Evolutionary conservation across 2,329 filamentous ascomycete genomes (phyloP), one percentile per base, ranked within the genome.

Genomic region (Pseudocercospora vitis): DNA sequence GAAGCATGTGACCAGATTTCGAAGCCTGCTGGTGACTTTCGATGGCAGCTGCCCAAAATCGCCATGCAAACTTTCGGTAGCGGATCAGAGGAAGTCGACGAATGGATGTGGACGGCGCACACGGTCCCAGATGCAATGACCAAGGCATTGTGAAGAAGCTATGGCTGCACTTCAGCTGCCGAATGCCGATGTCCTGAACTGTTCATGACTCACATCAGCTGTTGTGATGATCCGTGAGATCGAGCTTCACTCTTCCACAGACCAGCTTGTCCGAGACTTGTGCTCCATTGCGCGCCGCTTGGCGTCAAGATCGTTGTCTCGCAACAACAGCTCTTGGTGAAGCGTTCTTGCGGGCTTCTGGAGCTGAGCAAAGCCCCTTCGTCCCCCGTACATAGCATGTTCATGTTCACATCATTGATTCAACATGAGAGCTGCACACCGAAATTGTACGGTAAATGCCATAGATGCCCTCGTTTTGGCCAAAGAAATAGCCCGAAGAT

Each of bases 261-360:
- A 48, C 42, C 53, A 48, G 24, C 24, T 50, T 32, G 18, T 46
- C 26, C 26, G 44, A 48, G 14, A 44, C 26, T 31, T 29, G 31
- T 24, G 40, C 44, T 52, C 29, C 28, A 56, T 19, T 31, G 48
- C 23, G 23, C 31, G 33, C 50, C 57, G 53, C 49, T 49, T 57
- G 39, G 56, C 53, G 56, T 53, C 46, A 50, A 44, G 42, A 32
- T 50, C 53, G 56, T 50, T 44, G 53, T 56, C 47, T 56, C 35
- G 52, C 46, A 33, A 52, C 49, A 53, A 52, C n/a, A n/a, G n/a
- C n/a, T n/a, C n/a, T 31, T 31, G n/a, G 35, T 23, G 29, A 33
- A 32, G 12, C 44, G 29, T 56, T 53, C 53, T 58, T 56, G 55
- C 48, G 50, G 44, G 42, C 35, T 60, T 58, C 58, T 55, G 31